Base-by-base conservation (phyloP, 176 grass and related monocot species). In the Musa beccarii region DNA sequence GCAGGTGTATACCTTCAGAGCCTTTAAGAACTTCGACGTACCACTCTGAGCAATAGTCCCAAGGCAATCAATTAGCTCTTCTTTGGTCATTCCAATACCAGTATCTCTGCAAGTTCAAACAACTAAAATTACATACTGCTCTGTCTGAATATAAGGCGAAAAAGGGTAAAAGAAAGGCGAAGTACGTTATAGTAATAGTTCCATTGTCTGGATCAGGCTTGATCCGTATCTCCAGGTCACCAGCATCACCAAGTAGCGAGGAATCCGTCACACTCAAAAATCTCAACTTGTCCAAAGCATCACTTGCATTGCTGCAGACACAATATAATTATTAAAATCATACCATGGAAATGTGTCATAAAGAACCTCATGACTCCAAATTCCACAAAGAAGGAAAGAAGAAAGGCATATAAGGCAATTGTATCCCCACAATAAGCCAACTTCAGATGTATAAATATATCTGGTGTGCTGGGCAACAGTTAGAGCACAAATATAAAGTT, bases 21-120 rank as follows among this genome's bases (percentile, higher is more conserved):
- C 94, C 57, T 93, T 90, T 64, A 93, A 82, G 83, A 98, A 98
- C 62, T 89, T 98, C 24, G 90, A 93, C 49, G 94, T 98, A 23
- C 94, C 94, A 85, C 94, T 93, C 78, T 98, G 94, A 2, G 94
- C 94, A 56, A 98, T 93, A 78, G 90, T 98, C 59, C 94, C 94
- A 75, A 98, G 94, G 80, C 94, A 98, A 84, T 98, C 94, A 65
- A 91, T 86, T 66, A 98, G 90, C n/a, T 98, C 94, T 59, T 93
- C 88, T 78, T 98, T 98, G 21, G 90, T 98, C 94, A 98, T 98
- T 56, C 94, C 94, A 87, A 93, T 87, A 53, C 94, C 88, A 86
- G 75, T 93, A 74, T 98, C 94, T 65, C 94, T 98, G 80, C 19
- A 54, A 57, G 9, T 84, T 97, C 21, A 64, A 89, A 75, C 81